Conservation (phyloP, 2,329 filamentous ascomycete species). For the Fusarium equiseti region DNA sequence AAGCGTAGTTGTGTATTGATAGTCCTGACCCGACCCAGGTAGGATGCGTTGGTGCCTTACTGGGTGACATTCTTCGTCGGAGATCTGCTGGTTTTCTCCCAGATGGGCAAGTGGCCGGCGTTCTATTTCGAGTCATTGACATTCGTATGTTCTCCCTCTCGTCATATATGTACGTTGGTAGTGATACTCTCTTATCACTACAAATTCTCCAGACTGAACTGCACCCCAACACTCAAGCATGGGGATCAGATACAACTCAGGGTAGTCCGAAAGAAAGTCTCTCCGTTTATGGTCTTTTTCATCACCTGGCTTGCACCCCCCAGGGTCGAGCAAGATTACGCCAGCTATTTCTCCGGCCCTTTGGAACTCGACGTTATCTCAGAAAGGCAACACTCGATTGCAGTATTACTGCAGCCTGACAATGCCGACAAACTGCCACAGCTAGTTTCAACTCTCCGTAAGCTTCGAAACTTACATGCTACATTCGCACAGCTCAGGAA, state of each 20-base stretch:
- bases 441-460: slow-evolving; percentile 72
- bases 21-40: slow-evolving; percentile 60
- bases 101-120: slow-evolving; percentile 65
- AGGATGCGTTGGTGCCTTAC: slow-evolving; percentile 87
- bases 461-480: slow-evolving; percentile 80
- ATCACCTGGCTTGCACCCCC: slow-evolving; percentile 77
- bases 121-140: slow-evolving; percentile 67
- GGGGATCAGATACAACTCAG: slow-evolving; percentile 61
- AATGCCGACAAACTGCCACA: slow-evolving; percentile 69
- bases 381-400: slow-evolving; percentile 77
- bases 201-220: slow-evolving; percentile 87
- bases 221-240: slow-evolving; percentile 84
- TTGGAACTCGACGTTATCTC: slow-evolving; percentile 75
- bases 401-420: slow-evolving; percentile 73
- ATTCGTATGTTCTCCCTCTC: slow-evolving; percentile 81
- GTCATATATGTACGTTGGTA: slow-evolving; percentile 79
- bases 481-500: slow-evolving; percentile 79
- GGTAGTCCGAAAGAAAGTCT: slow-evolving; percentile 81
- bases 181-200: slow-evolving; percentile 82
- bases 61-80: slow-evolving; percentile 79
- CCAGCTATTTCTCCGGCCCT: slow-evolving; percentile 86
- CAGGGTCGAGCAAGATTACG: slow-evolving; percentile 82
- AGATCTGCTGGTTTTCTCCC: slow-evolving; percentile 70
- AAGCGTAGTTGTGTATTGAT: background rate
- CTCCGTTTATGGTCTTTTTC: slow-evolving; percentile 87